Percentiles rank a stretch among this genome's conserved stretches.
phyloP scores from a whole-genome alignment of 768 basidiomycete species.

The Pisolithus albus region DNA sequence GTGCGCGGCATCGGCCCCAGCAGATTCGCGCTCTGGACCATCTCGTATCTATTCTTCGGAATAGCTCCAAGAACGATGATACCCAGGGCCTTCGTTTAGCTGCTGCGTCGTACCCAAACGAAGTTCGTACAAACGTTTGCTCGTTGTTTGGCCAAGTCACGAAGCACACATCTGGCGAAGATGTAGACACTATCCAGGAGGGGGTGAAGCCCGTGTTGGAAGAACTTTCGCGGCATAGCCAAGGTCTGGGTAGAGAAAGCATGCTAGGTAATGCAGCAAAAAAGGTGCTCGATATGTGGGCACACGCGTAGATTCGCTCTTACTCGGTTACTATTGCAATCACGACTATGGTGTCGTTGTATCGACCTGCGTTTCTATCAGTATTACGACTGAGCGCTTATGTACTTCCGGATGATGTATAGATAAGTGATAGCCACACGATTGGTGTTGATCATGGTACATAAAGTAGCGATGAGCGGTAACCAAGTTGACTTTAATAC shows the following conservation, averaged over 20 bases:
- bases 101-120: constrained; percentile 51
- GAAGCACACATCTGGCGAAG: constrained; percentile 43
- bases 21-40: constrained; percentile 62
- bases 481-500: background rate
- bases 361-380: too few relatives aligned
- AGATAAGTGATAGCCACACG: too few relatives aligned
- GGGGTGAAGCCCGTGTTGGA: constrained; percentile 44
- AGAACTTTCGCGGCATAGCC: constrained; percentile 34
- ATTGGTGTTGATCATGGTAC: too few relatives aligned
- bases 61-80: constrained; percentile 22
- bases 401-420: too few relatives aligned
- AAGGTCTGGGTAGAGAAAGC: constrained; percentile 28
- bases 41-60: constrained; percentile 56
- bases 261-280: constrained; percentile 35
- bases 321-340: background rate
- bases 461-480: too few relatives aligned
- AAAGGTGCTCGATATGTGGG: constrained; percentile 38
- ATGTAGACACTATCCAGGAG: constrained; percentile 45
- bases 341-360: too few relatives aligned
- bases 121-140: constrained; percentile 73
- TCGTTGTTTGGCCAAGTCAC: constrained; percentile 62
- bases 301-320: constrained; percentile 6
- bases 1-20: constrained; percentile 30
- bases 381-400: background rate
- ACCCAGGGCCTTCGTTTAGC: constrained; percentile 34